These are phyloP conservation scores for Barnettozyma salicaria DNA, from an alignment of 805 yeast species.

Conservation along the genomic window DNA sequence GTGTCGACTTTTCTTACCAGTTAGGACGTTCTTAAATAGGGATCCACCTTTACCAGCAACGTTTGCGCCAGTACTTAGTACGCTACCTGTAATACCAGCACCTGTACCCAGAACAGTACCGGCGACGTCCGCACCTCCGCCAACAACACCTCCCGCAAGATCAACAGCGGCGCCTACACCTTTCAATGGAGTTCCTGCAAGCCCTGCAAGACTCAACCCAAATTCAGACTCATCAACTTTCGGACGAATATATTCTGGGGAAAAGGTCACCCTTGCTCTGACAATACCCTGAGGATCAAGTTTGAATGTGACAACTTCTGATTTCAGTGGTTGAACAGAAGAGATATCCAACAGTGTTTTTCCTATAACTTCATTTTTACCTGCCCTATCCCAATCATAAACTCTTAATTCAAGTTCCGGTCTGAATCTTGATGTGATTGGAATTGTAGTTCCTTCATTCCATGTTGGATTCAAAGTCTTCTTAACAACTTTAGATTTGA, in stretches of 20 bases:
- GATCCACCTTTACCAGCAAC: slow-evolving; percentile 43
- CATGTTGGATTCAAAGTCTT: slow-evolving; percentile 69
- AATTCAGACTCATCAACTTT: slow-evolving; percentile 37
- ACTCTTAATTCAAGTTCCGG: slow-evolving; percentile 43
- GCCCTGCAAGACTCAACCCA: slow-evolving; percentile 35
- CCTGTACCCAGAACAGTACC: slow-evolving; percentile 40
- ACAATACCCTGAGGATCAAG: slow-evolving; percentile 63
- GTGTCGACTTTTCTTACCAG: slow-evolving; percentile 26
- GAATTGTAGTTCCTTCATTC: slow-evolving; percentile 60
- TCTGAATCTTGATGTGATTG: slow-evolving; percentile 59
- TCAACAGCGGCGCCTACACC: slow-evolving; percentile 38
- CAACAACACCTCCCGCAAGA: slow-evolving; percentile 38
- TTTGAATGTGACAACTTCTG: slow-evolving; percentile 41
- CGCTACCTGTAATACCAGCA: slow-evolving; percentile 40
- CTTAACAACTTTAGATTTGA: slow-evolving; percentile 55
- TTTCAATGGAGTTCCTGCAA: slow-evolving; percentile 43
- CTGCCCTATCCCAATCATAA: slow-evolving; percentile 77
- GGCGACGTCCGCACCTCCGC: slow-evolving; percentile 33
- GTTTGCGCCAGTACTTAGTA: slow-evolving; percentile 30
- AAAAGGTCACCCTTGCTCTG: slow-evolving; percentile 47
- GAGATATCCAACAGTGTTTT: slow-evolving; percentile 43
- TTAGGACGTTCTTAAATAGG: slow-evolving; percentile 30
- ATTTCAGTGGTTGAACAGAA: slow-evolving; percentile 38
- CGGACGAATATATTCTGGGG: slow-evolving; percentile 67
- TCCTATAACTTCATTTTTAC: slow-evolving; percentile 59